phyloP scores from a whole-genome alignment of 495 filamentous ascomycete species.

The Aspergillus sclerotioniger region DNA sequence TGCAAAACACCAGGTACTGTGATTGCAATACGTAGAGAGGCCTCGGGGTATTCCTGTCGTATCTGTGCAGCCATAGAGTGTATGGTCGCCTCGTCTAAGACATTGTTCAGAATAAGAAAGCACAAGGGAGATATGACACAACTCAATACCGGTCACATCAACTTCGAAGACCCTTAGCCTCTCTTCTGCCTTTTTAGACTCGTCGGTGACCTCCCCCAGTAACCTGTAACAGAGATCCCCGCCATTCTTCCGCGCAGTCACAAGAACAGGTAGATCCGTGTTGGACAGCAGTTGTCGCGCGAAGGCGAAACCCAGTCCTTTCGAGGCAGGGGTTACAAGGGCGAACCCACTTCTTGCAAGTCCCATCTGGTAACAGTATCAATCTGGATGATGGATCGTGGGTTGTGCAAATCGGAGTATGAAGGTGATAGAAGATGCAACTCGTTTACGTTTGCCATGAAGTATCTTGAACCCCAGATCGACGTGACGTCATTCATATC shows the following conservation, averaged over 20 bases:
- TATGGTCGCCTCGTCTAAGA: conserved; percentile 42
- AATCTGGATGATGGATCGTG: too few relatives aligned
- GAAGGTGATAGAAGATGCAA: not conserved
- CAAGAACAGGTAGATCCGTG: conserved; percentile 67
- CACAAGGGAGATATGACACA: not conserved
- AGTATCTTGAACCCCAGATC: not conserved
- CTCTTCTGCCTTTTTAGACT: conserved; percentile 34
- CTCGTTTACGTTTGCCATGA: not conserved
- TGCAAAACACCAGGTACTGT: conserved; percentile 69
- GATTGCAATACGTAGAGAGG: conserved; percentile 67
- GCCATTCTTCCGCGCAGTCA: conserved; percentile 63
- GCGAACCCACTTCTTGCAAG: conserved; percentile 14
- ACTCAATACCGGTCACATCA: conserved; percentile 56
- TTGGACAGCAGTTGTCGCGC: conserved; percentile 63
- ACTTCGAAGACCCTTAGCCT: conserved; percentile 55
- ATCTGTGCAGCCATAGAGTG: conserved; percentile 35
- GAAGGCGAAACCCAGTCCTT: conserved; percentile 73
- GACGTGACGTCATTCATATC: not conserved
- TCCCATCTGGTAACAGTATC: conserved; percentile 18
- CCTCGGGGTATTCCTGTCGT: conserved; percentile 45
- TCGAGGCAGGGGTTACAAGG: conserved; percentile 60
- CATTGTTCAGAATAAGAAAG: conserved; percentile 10
- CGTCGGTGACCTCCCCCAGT: conserved; percentile 43
- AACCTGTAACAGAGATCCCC: conserved; percentile 50
- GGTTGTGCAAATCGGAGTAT: not conserved